Conservation (phyloP, 768 basidiomycete species). For the Boletus rubescentipes region DNA sequence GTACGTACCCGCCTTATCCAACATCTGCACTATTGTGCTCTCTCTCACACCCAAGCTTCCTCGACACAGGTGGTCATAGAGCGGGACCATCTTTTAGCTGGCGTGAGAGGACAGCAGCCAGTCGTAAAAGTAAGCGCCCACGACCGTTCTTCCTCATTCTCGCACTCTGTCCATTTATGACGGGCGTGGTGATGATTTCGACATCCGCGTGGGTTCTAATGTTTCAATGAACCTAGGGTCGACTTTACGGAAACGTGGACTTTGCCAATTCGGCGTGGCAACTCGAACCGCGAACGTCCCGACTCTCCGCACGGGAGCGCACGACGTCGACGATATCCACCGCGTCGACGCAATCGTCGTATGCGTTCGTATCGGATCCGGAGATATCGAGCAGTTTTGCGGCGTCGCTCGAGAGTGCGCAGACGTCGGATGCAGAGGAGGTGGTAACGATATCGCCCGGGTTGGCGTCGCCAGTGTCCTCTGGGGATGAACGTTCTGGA, state of each 20-base stretch:
- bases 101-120: constrained; percentile 66
- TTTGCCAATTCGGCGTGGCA: constrained; percentile 72
- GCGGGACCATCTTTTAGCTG: constrained; percentile 67
- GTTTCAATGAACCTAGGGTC: constrained; percentile 47
- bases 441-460: constrained; percentile 51
- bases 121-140: constrained; percentile 63
- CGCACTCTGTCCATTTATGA: not conserved
- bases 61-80: constrained; percentile 65
- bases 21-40: not conserved
- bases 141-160: not conserved
- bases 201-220: too few species aligned
- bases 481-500: constrained; percentile 50
- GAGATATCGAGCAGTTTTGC: constrained; percentile 86
- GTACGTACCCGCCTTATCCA: constrained; percentile 39
- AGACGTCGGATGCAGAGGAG: constrained; percentile 73
- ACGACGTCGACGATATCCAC: constrained; percentile 77
- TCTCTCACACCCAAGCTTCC: not conserved
- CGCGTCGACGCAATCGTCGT: constrained; percentile 76
- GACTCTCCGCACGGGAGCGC: constrained; percentile 59
- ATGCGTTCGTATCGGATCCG: constrained; percentile 78
- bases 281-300: constrained; percentile 62
- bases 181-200: not conserved
- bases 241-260: constrained; percentile 69
- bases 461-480: constrained; percentile 59
- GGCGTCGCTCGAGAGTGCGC: constrained; percentile 74